These are phyloP conservation scores for Ganoderma sinense DNA, from an alignment of 1,284 basidiomycete species.

Conservation along the genomic window DNA sequence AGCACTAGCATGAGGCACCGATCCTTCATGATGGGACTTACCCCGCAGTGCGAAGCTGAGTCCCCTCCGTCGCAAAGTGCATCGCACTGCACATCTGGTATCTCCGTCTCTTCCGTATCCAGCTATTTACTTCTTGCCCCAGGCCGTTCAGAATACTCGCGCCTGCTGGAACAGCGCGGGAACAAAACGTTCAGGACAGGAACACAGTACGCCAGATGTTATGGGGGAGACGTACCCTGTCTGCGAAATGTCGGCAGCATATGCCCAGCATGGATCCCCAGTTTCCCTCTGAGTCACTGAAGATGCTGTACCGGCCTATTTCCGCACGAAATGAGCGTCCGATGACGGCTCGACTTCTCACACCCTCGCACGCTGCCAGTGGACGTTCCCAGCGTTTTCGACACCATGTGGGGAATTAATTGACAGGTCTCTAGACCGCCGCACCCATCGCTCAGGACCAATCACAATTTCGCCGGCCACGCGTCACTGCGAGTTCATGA, in stretches of 20 bases:
- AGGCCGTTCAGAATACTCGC: background rate
- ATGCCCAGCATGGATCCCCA: background rate
- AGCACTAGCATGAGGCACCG: conserved; percentile 13
- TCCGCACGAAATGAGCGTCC: background rate
- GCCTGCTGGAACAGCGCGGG: conserved; percentile 3
- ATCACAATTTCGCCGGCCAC: background rate
- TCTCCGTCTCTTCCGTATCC: background rate
- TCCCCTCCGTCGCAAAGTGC: background rate
- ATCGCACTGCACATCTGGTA: background rate
- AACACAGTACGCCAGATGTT: background rate
- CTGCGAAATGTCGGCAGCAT: background rate
- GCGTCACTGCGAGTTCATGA: conserved; percentile 8
- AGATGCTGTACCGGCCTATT: background rate
- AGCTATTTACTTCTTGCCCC: background rate
- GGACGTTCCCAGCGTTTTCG: background rate
- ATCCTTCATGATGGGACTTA: conserved; percentile 13
- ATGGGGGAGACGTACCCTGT: background rate
- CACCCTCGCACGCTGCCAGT: background rate
- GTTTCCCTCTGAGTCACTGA: background rate
- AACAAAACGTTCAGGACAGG: background rate
- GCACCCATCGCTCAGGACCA: background rate
- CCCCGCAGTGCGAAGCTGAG: conserved; percentile 12
- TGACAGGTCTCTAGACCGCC: background rate
- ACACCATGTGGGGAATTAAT: conserved; percentile 5
- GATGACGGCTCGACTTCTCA: conserved; percentile 7